Evolutionary conservation across 441 rosid genomes (phyloP).

Genomic region (Arabidopsis hybrid): DNA sequence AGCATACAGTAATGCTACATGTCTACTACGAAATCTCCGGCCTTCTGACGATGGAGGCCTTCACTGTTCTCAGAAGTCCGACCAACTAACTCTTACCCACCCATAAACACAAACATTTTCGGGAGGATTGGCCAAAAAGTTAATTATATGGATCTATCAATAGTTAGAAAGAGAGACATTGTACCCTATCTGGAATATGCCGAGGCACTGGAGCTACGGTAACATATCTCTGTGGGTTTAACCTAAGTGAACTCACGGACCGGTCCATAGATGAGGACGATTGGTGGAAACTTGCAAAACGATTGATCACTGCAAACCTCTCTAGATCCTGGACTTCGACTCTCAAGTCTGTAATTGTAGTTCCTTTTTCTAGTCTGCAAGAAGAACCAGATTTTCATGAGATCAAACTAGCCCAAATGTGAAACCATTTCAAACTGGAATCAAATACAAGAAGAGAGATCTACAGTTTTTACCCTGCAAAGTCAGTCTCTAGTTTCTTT

Average conservation of each 20-base stretch:
- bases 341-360: slow-evolving; percentile 64
- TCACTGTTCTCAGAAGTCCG: slow-evolving; percentile 32
- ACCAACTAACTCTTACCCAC: slow-evolving; percentile 36
- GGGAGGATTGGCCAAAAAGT: slow-evolving; percentile 44
- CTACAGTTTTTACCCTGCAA: slow-evolving; percentile 55
- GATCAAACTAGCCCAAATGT: slow-evolving; percentile 14
- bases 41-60: slow-evolving; percentile 35
- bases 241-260: slow-evolving; percentile 48
- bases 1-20: slow-evolving; percentile 29
- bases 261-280: slow-evolving; percentile 51
- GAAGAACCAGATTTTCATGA: slow-evolving; percentile 30
- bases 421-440: background rate
- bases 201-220: slow-evolving; percentile 73
- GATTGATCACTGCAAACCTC: slow-evolving; percentile 81
- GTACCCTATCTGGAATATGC: slow-evolving; percentile 82
- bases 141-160: slow-evolving; percentile 43
- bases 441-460: slow-evolving; percentile 10
- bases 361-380: slow-evolving; percentile 78
- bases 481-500: slow-evolving; percentile 63
- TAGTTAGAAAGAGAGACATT: slow-evolving; percentile 82
- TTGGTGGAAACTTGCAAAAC: slow-evolving; percentile 86
- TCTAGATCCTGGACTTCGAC: slow-evolving; percentile 83
- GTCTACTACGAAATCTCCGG: slow-evolving; percentile 35
- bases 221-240: slow-evolving; percentile 70
- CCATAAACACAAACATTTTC: slow-evolving; percentile 14